Base-by-base conservation (phyloP, 192 early-diverging fungal genomes). In the Rhizophagus sp. region DNA sequence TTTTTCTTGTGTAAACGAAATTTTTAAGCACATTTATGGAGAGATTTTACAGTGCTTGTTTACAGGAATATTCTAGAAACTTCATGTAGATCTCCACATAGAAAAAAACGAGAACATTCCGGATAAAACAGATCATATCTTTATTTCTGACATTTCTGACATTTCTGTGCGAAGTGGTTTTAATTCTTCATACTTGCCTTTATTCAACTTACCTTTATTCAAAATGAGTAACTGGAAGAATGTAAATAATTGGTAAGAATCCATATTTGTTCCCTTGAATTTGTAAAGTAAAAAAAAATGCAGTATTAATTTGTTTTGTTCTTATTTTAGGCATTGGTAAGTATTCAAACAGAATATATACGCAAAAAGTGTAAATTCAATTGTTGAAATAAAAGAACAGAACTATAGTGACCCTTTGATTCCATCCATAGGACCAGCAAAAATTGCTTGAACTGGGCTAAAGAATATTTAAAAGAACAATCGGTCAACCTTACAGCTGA, bases 401-500 rank as follows among this genome's bases (percentile, higher is more conserved):
- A 30, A 15, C 62, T 13, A 33, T 11, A 33, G 30, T 13, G 62
- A 49, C 15, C 13, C 15, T 36, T 24, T 19, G 19, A 61, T 41
- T 36, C 3, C n/a, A 15, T 47, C 39, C 12, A 10, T 66, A 96
- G 96, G 96, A 94, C 95, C 71, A 92, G 90, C 82, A 97, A 96
- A 88, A 96, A 97, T 91, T 97, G 96, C 83, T 80, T 97, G 50
- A 92, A 88, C 34, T 99, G 97, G 96, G 92, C 96, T 71, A 93
- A 94, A 72, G 88, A 88, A 27, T 97, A 97, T 84, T 90, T 99
- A 65, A 85, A 90, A 22, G 80, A 87, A 34, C 82, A 90, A 79
- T 87, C 98, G 44, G 84, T 80, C 30, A 89, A 88, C 67, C 73
- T 92, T 19, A 62, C 85, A 17, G 88, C 83, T 5, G 88, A 88